These are phyloP conservation scores for Annona squamosa DNA, from an alignment of 164 flowering plant genomes.

Conservation along the genomic window DNA sequence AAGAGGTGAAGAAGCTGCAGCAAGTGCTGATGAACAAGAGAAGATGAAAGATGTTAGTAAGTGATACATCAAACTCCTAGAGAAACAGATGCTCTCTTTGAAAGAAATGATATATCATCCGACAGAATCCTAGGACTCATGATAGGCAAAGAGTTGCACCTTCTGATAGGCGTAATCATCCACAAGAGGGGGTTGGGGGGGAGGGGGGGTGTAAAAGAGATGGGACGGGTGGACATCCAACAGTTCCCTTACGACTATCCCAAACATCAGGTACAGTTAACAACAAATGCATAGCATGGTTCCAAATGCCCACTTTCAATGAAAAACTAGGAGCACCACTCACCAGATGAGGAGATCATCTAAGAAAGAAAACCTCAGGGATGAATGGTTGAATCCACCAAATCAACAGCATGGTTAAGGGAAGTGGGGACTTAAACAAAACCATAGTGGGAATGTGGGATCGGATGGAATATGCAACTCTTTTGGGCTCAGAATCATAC, in stretches of 20 bases:
- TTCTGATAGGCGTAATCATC: not conserved
- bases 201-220: not conserved
- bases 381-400: not conserved
- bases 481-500: not conserved
- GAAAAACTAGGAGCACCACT: not conserved
- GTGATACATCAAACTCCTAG: not conserved
- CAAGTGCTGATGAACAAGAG: constrained; percentile 57
- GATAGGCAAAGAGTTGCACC: not conserved
- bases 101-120: not conserved
- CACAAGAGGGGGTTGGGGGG: not conserved
- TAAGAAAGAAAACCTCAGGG: too few species aligned
- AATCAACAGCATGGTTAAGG: not conserved
- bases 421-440: not conserved
- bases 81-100: not conserved
- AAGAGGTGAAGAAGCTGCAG: constrained; percentile 97
- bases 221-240: not conserved
- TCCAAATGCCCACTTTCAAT: not conserved
- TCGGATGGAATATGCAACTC: not conserved
- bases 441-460: not conserved
- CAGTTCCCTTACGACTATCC: not conserved
- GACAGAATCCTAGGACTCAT: not conserved
- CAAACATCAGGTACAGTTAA: not conserved
- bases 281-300: not conserved
- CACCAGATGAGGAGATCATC: too few species aligned
- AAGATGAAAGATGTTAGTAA: not conserved